Base-by-base conservation (phyloP, 257 asterid genomes). In the Henckelia pumila region DNA sequence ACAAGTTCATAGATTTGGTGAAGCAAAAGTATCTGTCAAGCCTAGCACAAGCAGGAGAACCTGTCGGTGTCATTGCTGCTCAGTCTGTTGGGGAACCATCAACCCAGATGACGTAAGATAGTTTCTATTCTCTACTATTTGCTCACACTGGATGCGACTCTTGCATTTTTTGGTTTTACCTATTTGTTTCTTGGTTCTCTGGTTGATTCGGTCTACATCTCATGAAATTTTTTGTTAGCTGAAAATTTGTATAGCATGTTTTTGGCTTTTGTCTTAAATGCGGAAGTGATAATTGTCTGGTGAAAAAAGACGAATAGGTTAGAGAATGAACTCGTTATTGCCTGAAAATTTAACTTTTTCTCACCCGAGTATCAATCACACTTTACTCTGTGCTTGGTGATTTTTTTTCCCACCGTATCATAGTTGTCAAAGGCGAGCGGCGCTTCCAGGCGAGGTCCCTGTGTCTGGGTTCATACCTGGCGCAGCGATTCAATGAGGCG, bases 81-180 rank as follows among this genome's bases (percentile, higher is more conserved):
- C 99, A 94, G 84, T 94, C 99, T 0, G 69, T 94, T 25, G 99
- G 99, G 35, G 99, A 94, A 87, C 99, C 99, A 56, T 94, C 99
- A 47, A 94, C 99, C 7, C 99, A 94, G 76, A 94, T 94, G 97
- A 91, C 99, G 99, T 94, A 88, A 84, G 96, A 58, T 72, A 24
- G 62, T 50, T 77, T 53, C 35, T 11, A 22, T 66, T 60, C 59
- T 73, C 47, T 63, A 49, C 19, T 10, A 50, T 71, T 10, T 67
- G 71, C 33, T 63, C 68, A n/a, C 24, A 32, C 28, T 66, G 20
- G 26, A 65, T 62, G 26, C 21, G 32, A 25, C 25, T 23, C 23
- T 62, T 53, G 60, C 30, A 59, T 29, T 66, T 26, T 25, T 30
- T 13, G 32, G 61, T 32, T 40, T 3, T 40, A 33, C 52, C 19